Evolutionary conservation across 805 yeast species (phyloP), one percentile per base, ranked within the genome.

Genomic region (Dipodascopsis tothii): DNA sequence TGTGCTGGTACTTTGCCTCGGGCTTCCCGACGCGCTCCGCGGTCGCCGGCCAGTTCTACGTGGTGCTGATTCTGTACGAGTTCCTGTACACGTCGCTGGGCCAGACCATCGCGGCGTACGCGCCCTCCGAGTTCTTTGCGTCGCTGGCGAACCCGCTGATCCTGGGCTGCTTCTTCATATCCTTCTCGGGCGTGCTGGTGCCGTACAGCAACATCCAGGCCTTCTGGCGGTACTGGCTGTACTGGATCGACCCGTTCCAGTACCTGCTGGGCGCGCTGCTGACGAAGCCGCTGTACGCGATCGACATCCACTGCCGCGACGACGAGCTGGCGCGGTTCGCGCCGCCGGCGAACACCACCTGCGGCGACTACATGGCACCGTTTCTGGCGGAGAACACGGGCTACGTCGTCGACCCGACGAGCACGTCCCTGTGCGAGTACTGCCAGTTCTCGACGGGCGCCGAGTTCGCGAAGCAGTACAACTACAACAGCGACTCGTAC

Each of bases 191-290:
- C 66, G 81, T 81, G 44, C 66, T 78, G 43, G 84, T 78, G 54
- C 74, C 78, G 9, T 64, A 64, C 4, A 33, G 48, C 3, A 61
- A 69, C 39, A 72, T 83, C 80, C 92, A 92, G 7, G 78, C 84
- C 1, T 84, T 84, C 67, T 84, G 92, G 94, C 77, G 74, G 32
- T 84, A 81, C 61, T n/a, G n/a, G n/a, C 81, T 84, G 87, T 80
- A 81, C 73, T 74, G 81, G 56, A 71, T 69, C 16, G 79, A 84
- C 23, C 92, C 72, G 5, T 74, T 73, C 62, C 81, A 90, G 1
- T 84, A 84, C 59, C 74, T 80, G 59, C 68, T 84, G 45, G 77
- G 74, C 49, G 69, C 74, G 42, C 66, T 80, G 50, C 65, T 78
- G 35, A 67, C 64, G 20, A 63, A 59, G 23, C 67, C 71, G 40